Evolutionary conservation across 2,329 filamentous ascomycete species (phyloP).

Genomic region (Pseudogymnoascus sp.): DNA sequence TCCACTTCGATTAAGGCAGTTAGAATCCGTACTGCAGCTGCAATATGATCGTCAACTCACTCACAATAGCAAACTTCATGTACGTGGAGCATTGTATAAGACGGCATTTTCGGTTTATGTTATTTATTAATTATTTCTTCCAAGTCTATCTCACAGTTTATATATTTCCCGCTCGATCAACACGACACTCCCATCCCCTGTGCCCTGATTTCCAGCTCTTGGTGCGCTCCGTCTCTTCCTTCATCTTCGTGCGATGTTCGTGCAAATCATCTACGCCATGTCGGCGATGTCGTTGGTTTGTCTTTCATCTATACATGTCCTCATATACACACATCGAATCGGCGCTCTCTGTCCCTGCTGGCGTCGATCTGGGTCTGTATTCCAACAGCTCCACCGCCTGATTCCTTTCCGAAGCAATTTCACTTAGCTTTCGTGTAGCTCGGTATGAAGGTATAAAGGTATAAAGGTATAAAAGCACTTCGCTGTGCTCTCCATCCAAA

Average conservation of each 20-base stretch:
- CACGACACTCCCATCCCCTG: neutral
- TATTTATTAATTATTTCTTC: neutral
- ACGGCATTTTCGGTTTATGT: neutral
- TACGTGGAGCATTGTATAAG: neutral
- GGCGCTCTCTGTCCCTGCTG: neutral
- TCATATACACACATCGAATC: neutral
- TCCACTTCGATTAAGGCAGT: neutral
- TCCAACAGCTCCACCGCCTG: neutral
- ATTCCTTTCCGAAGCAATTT: neutral
- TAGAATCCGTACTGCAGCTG: neutral
- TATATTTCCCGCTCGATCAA: neutral
- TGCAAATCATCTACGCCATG: neutral
- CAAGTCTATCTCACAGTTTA: neutral
- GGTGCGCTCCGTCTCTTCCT: constrained; percentile 16
- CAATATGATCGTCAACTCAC: neutral
- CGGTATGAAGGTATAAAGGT: neutral
- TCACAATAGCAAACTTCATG: neutral
- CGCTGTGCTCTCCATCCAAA: neutral
- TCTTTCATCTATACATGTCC: neutral
- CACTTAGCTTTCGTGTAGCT: neutral
- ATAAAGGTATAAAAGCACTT: neutral
- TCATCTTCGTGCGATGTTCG: neutral
- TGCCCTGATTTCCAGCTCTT: constrained; percentile 25
- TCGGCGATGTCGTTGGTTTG: neutral
- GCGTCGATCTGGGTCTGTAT: neutral